Base-by-base conservation (phyloP, 352 stramenopile species). In the Elongisporangium prolatum region DNA sequence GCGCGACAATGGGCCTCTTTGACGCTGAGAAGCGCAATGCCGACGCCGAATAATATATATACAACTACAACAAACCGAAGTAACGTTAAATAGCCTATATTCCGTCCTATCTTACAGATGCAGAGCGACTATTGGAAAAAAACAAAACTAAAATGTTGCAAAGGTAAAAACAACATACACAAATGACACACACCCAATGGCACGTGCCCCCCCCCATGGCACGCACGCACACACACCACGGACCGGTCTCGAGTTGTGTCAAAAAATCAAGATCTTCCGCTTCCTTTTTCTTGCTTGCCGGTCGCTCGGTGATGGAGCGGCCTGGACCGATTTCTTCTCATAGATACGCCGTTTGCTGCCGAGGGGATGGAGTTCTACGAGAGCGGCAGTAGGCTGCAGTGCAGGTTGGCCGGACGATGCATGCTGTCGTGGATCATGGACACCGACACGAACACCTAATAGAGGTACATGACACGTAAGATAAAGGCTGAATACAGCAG, bases 361-460 rank as follows among this genome's bases (percentile, higher is more conserved):
- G 28, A 14, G 28, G 28, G 28, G 14, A 9, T 40, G 28, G 5
- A 40, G 14, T 5, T 68, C 79, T 77, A 91, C 60, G 80, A 88
- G 25, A 92, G 69, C 24, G 83, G 83, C 47, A 90, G 67, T 28
- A 90, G 66, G 54, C 78, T 89, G 77, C 83, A 92, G 71, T 92
- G 83, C 44, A 92, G 62, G 63, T 90, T 90, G 14, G 80, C 76
- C 16, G 83, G 76, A n/a, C 79, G 80, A 55, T 89, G 77, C 64
- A 89, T 74, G 38, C 69, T 75, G 63, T 92, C 83, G 64, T 89
- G 78, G 52, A 92, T 84, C 74, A 92, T 86, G n/a, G 83, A 86
- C 50, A 92, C 79, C 5, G 83, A 92, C 16, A 92, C 83, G 65
- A 90, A 92, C 40, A 92, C 79, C 80, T 89, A 25, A 18, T 59